A percentile compares a stretch with the other conserved stretches of the same genome.
Conservation (phyloP, 768 basidiomycete species). For the Cyathus striatus region DNA sequence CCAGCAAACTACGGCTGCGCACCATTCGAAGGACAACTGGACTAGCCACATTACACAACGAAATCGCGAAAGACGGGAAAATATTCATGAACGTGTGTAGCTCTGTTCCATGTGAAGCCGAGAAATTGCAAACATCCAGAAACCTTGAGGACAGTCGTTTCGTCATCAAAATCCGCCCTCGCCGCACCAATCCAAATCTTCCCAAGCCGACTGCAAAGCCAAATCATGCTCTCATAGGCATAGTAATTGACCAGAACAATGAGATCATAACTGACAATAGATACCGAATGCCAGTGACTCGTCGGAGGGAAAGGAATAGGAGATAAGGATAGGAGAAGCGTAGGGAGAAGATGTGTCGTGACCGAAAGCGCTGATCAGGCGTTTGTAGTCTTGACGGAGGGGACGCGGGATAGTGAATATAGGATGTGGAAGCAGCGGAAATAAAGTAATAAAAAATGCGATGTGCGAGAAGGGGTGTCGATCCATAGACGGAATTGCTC, state of each 20-base stretch:
- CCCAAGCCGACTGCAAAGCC: slow-evolving; percentile 15
- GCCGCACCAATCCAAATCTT: slow-evolving; percentile 20
- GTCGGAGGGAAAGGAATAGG: slow-evolving; percentile 7
- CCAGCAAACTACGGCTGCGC: slow-evolving; percentile 6
- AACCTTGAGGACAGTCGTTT: slow-evolving; percentile 9
- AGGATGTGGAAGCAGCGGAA: slow-evolving; percentile 24
- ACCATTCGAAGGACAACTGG: slow-evolving; percentile 20
- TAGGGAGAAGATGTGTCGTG: slow-evolving; percentile 5
- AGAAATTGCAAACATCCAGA: background rate
- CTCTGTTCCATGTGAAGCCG: background rate
- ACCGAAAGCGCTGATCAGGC: slow-evolving; percentile 20
- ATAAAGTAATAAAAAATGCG: slow-evolving; percentile 42
- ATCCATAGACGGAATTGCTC: slow-evolving; percentile 7
- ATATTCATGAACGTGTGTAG: slow-evolving; percentile 10
- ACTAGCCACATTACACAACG: slow-evolving; percentile 28
- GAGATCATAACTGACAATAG: slow-evolving; percentile 14
- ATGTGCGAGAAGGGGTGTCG: slow-evolving; percentile 20
- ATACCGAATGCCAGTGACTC: slow-evolving; percentile 9
- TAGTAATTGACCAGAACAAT: slow-evolving; percentile 30
- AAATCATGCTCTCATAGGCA: slow-evolving; percentile 15
- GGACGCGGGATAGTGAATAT: slow-evolving; percentile 10
- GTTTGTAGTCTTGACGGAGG: slow-evolving; percentile 17
- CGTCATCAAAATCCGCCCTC: slow-evolving; percentile 19
- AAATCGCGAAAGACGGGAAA: slow-evolving; percentile 13
- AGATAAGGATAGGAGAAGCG: slow-evolving; percentile 6